A percentile compares a stretch with the other conserved stretches of the same genome.
phyloP scores from a whole-genome alignment of 2,329 filamentous ascomycete genomes.

The Curvularia spicifera region DNA sequence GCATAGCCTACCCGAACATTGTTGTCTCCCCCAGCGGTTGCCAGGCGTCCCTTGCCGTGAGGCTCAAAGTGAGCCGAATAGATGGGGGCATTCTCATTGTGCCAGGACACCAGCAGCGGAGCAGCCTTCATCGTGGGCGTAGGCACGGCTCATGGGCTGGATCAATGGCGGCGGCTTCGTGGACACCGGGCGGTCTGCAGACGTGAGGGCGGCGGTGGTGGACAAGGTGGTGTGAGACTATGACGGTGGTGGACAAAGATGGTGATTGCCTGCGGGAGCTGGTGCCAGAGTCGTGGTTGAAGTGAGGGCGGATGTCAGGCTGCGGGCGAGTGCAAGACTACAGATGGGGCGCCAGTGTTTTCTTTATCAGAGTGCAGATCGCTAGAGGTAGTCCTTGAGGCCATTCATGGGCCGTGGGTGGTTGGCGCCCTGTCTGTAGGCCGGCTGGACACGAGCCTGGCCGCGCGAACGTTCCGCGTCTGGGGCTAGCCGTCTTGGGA shows the following conservation, averaged over 20 bases:
- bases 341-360: constrained; percentile 1
- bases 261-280: constrained; percentile 12
- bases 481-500: constrained; percentile 27
- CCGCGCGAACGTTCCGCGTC: constrained; percentile 30
- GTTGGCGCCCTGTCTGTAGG: constrained; percentile 20
- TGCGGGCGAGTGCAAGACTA: not conserved
- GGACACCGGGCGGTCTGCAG: not conserved
- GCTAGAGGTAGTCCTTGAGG: constrained; percentile 19
- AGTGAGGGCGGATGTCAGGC: not conserved
- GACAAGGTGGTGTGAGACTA: not conserved
- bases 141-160: constrained; percentile 32
- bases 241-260: not conserved
- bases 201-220: not conserved
- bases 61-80: constrained; percentile 98
- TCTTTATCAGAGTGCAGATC: constrained; percentile 10
- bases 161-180: not conserved
- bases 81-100: constrained; percentile 94
- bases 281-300: not conserved
- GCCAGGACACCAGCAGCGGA: constrained; percentile 97
- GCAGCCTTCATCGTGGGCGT: constrained; percentile 80
- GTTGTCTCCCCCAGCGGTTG: constrained; percentile 94
- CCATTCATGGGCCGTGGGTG: constrained; percentile 25
- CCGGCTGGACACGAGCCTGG: constrained; percentile 19
- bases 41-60: constrained; percentile 85
- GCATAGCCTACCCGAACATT: constrained; percentile 79